Conservation (phyloP, 495 filamentous ascomycete genomes). For the Oidiodendron maius region DNA sequence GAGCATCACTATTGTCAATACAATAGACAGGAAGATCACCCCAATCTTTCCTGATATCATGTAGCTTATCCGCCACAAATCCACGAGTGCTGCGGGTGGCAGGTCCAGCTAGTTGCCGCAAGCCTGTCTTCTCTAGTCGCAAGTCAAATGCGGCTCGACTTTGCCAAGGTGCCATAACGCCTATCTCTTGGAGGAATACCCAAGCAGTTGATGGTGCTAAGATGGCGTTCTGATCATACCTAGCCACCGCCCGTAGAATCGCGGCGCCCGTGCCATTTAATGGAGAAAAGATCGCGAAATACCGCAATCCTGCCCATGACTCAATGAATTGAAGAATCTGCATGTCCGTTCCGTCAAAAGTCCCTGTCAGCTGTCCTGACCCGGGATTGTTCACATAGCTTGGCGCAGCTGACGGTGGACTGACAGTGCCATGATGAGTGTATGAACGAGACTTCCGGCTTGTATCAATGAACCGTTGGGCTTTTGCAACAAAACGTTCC, state of each 20-base stretch:
- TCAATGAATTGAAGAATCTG: slow-evolving; percentile 66
- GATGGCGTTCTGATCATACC: slow-evolving; percentile 53
- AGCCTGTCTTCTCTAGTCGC: slow-evolving; percentile 39
- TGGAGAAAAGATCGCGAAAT: slow-evolving; percentile 37
- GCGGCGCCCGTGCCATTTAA: slow-evolving; percentile 59
- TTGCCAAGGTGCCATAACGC: slow-evolving; percentile 76
- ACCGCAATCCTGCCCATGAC: slow-evolving; percentile 53
- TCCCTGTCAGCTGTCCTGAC: neutral
- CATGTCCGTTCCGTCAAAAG: neutral
- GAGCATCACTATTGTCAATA: slow-evolving; percentile 65
- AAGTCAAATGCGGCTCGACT: slow-evolving; percentile 58
- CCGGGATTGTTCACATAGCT: neutral
- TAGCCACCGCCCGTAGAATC: slow-evolving; percentile 63
- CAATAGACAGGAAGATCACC: slow-evolving; percentile 67
- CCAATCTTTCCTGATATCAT: slow-evolving; percentile 63
- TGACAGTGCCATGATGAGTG: slow-evolving; percentile 49
- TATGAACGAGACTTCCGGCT: slow-evolving; percentile 59
- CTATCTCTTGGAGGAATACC: slow-evolving; percentile 80
- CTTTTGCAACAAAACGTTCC: slow-evolving; percentile 57
- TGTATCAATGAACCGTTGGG: slow-evolving; percentile 55
- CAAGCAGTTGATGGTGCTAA: slow-evolving; percentile 52
- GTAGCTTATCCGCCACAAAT: slow-evolving; percentile 48
- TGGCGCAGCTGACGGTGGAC: slow-evolving; percentile 28
- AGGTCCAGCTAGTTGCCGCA: neutral
- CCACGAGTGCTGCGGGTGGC: slow-evolving; percentile 19